Evolutionary conservation across 1,139 yeast species (phyloP), one percentile per base, ranked within the genome.

Genomic region (Saccharomyces hybrid): DNA sequence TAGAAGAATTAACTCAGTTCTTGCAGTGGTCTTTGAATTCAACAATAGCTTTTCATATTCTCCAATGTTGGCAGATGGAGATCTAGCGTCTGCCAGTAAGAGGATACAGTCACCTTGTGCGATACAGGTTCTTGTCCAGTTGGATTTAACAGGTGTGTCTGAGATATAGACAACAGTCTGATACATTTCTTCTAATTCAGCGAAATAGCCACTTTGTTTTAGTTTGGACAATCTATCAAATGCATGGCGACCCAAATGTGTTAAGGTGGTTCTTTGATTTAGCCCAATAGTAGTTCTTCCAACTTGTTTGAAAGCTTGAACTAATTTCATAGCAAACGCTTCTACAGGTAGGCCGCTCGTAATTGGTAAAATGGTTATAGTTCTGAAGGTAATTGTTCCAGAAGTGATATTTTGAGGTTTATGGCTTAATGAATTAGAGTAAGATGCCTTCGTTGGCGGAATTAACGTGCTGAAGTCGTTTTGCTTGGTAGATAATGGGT

Each of bases 51-150:
- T 77, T 70, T 93, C 99, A 66, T 84, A 90, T 54, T 90, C 97
- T 2, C 98, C 97, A 48, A 88, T 77, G 27, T 81, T 81, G 0
- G 90, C 83, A 5, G 84, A 83, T 38, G 25, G 13, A 2, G 81
- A 78, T 54, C 82, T 75, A 2, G 90, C 85, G 71, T 86, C 87
- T 0, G 91, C 93, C 19, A 86, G 68, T 13, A 87, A 70, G 34
- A 86, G 69, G 27, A 88, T 82, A 73, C 97, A 91, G 69, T 93
- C 99, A 11, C 97, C 98, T 70, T 91, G 98, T 5, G 95, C 82
- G 50, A 93, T 86, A 69, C 99, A 93, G 0, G 97, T 88, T 7
- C 83, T 80, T 0, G 97, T 89, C 99, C 99, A 93, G 32, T 84
- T 79, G 0, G 97, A 88, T 60, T 83, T 84, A 2, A 87, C 82